A percentile compares a stretch with the other conserved stretches of the same genome.
Conservation (phyloP, 2,329 filamentous ascomycete species). For the Truncatella angustata region DNA sequence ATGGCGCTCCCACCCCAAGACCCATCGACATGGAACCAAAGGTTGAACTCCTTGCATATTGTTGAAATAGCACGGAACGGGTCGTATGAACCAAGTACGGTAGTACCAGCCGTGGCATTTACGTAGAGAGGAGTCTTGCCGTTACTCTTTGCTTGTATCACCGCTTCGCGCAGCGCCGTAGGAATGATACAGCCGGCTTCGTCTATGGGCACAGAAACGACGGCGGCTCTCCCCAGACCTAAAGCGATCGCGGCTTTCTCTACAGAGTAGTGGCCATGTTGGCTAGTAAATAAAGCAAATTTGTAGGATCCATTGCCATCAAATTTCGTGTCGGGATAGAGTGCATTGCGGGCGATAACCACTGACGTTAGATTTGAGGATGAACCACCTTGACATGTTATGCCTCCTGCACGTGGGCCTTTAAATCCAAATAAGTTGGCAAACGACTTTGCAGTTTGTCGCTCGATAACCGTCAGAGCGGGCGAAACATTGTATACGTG, state of each 20-base stretch:
- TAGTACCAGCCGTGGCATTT: conserved; percentile 93
- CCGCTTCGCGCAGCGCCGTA: conserved; percentile 59
- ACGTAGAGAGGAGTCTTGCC: conserved; percentile 89
- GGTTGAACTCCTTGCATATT: conserved; percentile 66
- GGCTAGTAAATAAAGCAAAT: conserved; percentile 85
- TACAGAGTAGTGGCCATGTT: conserved; percentile 89
- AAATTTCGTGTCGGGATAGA: conserved; percentile 76
- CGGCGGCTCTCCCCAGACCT: conserved; percentile 74
- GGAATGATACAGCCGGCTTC: conserved; percentile 68
- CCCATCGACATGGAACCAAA: conserved; percentile 94
- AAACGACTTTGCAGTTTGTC: conserved; percentile 70
- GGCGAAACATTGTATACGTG: conserved; percentile 96
- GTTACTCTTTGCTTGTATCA: conserved; percentile 59
- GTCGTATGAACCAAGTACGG: conserved; percentile 87
- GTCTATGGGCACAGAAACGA: conserved; percentile 75
- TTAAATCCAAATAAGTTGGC: conserved; percentile 75
- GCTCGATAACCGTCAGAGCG: conserved; percentile 83
- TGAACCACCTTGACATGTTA: conserved; percentile 59
- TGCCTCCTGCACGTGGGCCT: conserved; percentile 65
- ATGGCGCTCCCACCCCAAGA: conserved; percentile 85
- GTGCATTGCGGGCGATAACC: conserved; percentile 76
- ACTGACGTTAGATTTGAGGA: conserved; percentile 72
- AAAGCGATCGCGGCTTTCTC: conserved; percentile 93
- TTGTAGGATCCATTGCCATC: conserved; percentile 63
- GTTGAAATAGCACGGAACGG: conserved; percentile 68